Base-by-base conservation (phyloP, 2,329 filamentous ascomycete genomes). In the Davidsoniella virescens region DNA sequence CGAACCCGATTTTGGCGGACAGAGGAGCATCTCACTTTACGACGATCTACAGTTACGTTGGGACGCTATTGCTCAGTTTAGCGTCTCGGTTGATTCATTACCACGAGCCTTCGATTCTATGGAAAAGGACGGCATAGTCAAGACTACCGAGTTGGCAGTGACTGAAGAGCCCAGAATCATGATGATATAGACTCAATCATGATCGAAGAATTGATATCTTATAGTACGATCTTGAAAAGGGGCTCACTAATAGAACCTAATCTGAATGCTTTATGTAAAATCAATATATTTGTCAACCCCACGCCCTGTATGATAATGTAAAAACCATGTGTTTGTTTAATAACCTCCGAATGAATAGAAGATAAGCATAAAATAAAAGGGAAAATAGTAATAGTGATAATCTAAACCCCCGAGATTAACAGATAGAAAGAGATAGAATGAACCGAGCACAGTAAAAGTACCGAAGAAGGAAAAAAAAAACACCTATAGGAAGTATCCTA, bases 1-100 rank as follows among this genome's bases (percentile, higher is more conserved):
- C 3, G 10, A 17, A 41, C 6, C 20, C 4, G 20, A 37, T 14
- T 25, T 25, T 25, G 12, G n/a, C 36, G 17, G 42, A 6, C 17
- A 14, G 2, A 16, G 14, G 14, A 25, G 12, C 8, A 33, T 33
- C 3, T 12, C 29, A 12, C 29, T 44, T 17, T 44, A 44, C 10
- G 26, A 45, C 8, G 23, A 47, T 41, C 42, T 41, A 12, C 36
- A 44, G 16, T 23, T 52, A 18, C 40, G 41, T 12, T 52, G 50
- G 45, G 50, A 52, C 17, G 16, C 41, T 7, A 25, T 52, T 16
- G 50, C 50, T 14, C 45, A 49, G 37, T 39, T 52, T n/a, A 41
- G 23, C n/a, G 39, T 52, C 23, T n/a, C 37, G 10, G 42, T 50
- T 7, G 33, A 45, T 14, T 41, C 42, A 23, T 18, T 26, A 29